Evolutionary conservation across 139 green algal genomes (phyloP), one percentile per base, ranked within the genome.

Genomic region (Chlamydomonas sp.): DNA sequence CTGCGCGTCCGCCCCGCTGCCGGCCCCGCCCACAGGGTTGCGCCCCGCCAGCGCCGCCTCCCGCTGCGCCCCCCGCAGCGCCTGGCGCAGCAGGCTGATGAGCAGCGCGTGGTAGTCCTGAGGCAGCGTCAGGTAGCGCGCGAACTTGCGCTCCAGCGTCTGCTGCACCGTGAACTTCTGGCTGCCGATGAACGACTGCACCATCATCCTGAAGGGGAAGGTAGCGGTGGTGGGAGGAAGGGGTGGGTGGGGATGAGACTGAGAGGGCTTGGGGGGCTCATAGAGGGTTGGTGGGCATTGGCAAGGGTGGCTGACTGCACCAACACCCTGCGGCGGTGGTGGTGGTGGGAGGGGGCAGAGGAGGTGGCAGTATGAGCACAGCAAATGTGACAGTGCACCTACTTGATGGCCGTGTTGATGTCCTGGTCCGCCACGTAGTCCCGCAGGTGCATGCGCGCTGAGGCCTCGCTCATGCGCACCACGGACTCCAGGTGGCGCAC

Each of bases 401-500:
- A 95, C 92, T 90, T 91, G 89, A 97, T 96, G 80, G 95, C 95
- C 12, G 93, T 88, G 86, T 98, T 95, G 18, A 98, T 94, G 93
- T 99, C 97, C n/a, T 94, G 87, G 31, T 96, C 92, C 1, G 90
- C 92, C 63, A 99, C 98, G 60, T 96, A 95, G 57, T 97, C 93
- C 15, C 97, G 92, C 86, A 99, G 93, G 92, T 99, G 98, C 97
- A 99, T 99, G 78, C 90, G 90, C 0, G 98, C 98, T 63, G 98
- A 94, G 67, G 98, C 96, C 95, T 99, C 98, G 0, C 91, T 88
- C 97, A 99, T 99, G 90, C 98, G 97, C 80, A 99, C 98, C 90
- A 99, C 98, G 63, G 78, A 95, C 95, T 99, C 98, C 72, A 99
- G 88, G 94, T 99, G 98, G 14, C 98, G 96, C 85, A 98, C 98